Evolutionary conservation across 495 filamentous ascomycete genomes (phyloP), one percentile per base, ranked within the genome.

Genomic region (Penicillium riverlandense): DNA sequence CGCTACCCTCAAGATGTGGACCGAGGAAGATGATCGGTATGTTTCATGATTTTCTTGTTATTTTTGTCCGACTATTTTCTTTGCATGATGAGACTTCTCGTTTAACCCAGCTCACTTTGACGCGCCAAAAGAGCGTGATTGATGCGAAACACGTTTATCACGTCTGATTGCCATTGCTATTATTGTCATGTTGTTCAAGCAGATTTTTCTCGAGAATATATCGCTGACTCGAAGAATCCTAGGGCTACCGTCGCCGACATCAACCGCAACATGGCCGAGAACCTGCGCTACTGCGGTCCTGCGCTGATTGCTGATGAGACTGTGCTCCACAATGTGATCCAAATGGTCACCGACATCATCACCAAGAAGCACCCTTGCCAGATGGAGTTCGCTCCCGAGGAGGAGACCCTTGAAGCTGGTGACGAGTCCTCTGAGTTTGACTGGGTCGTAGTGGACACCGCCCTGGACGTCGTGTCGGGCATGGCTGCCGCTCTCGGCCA

Each of bases 101-200:
- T 87, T 92, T 88, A 85, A 90, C 91, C 90, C 90, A 96, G 89
- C 90, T 96, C 91, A 96, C 91, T 95, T 85, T 84, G 84, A 97
- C 79, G 80, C 86, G 71, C 71, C 56, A 66, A 75, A 75, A 76
- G 70, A 58, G 69, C 80, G 85, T 77, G 79, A 70, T 78, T 96
- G 90, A 83, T 89, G 89, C 76, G 80, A 92, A 95, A 71, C 48
- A 71, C 88, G 86, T 72, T 77, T 84, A 57, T 47, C 55, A 67
- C 61, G 69, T 44, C 54, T 36, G 32, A 30, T 35, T 14, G 34
- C 48, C 41, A 49, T 42, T 41, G 49, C 42, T n/a, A 41, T 40
- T 43, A 40, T 45, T 39, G 45, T 46, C 45, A 34, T 47, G 42
- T 37, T 43, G 29, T 40, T 49, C 32, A 32, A 27, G 33, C 33